Evolutionary conservation across 352 stramenopile species (phyloP).

Genomic region (Phytophthora boehmeriae): DNA sequence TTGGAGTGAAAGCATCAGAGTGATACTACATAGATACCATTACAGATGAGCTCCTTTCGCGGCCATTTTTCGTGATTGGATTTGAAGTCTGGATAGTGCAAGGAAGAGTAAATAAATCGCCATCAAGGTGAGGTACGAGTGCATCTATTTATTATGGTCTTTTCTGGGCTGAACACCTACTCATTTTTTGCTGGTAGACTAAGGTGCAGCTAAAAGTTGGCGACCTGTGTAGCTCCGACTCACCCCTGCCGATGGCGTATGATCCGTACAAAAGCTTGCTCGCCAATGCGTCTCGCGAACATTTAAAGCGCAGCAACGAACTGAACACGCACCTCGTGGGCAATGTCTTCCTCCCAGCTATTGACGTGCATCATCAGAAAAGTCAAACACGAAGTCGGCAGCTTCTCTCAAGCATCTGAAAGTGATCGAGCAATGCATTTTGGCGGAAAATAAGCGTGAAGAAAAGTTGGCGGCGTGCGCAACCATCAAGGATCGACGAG

Average conservation of each 20-base stretch:
- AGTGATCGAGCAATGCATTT: conserved; percentile 80
- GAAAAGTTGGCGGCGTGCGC: conserved; percentile 56
- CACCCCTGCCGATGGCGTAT: conserved; percentile 24
- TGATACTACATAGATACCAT: conserved; percentile 13
- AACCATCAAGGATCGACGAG: conserved; percentile 49
- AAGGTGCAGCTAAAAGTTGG: too few relatives aligned
- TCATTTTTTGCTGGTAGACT: neutral
- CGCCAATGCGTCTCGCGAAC: conserved; percentile 45
- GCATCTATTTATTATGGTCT: conserved; percentile 26
- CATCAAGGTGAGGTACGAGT: conserved; percentile 6
- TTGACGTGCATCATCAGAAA: conserved; percentile 36
- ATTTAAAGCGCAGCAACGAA: conserved; percentile 43
- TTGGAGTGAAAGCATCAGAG: conserved; percentile 32
- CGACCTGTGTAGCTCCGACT: conserved; percentile 1
- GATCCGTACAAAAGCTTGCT: conserved; percentile 63
- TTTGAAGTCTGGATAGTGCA: conserved; percentile 8
- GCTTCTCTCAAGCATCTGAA: conserved; percentile 59
- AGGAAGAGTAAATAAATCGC: neutral
- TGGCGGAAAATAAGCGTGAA: conserved; percentile 73
- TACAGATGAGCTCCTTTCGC: neutral
- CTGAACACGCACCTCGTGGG: conserved; percentile 55
- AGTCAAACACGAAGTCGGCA: conserved; percentile 10
- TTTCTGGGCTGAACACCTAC: conserved; percentile 22
- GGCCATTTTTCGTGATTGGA: neutral
- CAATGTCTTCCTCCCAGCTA: conserved; percentile 69